These are phyloP conservation scores for Paraphoma sp. DNA, from an alignment of 2,329 filamentous ascomycete species.

Conservation along the genomic window DNA sequence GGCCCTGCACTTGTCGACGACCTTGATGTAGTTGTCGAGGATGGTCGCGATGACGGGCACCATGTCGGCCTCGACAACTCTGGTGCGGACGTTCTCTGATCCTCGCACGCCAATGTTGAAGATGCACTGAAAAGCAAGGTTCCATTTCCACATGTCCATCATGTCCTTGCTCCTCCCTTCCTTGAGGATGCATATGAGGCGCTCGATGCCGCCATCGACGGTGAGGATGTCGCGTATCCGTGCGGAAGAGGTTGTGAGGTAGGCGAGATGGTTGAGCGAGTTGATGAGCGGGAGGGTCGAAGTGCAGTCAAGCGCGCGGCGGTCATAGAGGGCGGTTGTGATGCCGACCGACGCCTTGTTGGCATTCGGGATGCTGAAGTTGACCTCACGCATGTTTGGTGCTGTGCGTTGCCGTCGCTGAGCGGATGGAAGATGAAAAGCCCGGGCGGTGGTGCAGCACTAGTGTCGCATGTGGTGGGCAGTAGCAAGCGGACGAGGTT, in stretches of 20 bases:
- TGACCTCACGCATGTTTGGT: conserved; percentile 93
- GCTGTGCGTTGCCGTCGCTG: conserved; percentile 20
- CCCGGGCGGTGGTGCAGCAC: conserved; percentile 36
- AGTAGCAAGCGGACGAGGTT: conserved; percentile 14
- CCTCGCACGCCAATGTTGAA: conserved; percentile 98
- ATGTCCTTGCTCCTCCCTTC: conserved; percentile 95
- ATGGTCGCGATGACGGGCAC: conserved; percentile 98
- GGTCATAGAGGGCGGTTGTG: conserved; percentile 97
- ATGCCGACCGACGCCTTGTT: conserved; percentile 99
- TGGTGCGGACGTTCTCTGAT: conserved; percentile 89
- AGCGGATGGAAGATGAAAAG: conserved; percentile 11
- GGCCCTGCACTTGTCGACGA: conserved; percentile 89
- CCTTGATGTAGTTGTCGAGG: conserved; percentile 96
- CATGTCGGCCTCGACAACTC: conserved; percentile 98
- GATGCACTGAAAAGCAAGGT: conserved; percentile 96
- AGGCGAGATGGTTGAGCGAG: conserved; percentile 97
- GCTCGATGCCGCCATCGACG: conserved; percentile 97
- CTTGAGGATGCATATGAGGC: conserved; percentile 96
- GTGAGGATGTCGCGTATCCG: conserved; percentile 97
- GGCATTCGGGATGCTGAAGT: conserved; percentile 98
- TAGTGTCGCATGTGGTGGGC: conserved; percentile 42
- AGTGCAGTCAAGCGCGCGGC: conserved; percentile 95
- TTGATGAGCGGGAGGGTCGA: conserved; percentile 98
- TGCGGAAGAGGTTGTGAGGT: conserved; percentile 96
- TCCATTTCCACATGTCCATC: conserved; percentile 99